These are phyloP conservation scores for Fraxinus pennsylvanica DNA, from an alignment of 257 asterid genomes.

Conservation along the genomic window DNA sequence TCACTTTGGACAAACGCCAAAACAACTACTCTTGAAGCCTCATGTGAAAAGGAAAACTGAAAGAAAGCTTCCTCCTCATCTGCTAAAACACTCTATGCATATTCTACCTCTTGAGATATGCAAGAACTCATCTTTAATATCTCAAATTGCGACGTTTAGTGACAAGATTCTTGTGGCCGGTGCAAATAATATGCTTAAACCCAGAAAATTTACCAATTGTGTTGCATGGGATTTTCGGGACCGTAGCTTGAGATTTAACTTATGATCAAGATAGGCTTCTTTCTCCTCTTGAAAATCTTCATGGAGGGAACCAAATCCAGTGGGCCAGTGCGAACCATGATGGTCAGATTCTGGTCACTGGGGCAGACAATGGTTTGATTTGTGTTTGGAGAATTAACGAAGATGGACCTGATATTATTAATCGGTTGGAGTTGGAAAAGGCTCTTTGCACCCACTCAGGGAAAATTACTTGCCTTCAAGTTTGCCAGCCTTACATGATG, in stretches of 20 bases:
- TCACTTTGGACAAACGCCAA: constrained; percentile 98
- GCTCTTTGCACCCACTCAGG: constrained; percentile 85
- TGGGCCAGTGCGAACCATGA: constrained; percentile 85
- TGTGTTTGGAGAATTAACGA: constrained; percentile 79
- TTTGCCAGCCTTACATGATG: constrained; percentile 98
- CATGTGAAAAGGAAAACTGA: constrained; percentile 89
- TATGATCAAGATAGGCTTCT: constrained; percentile 92
- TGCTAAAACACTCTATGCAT: constrained; percentile 61
- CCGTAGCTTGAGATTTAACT: constrained; percentile 76
- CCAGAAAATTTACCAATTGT: constrained; percentile 68
- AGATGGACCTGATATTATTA: constrained; percentile 75
- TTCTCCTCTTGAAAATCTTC: constrained; percentile 91
- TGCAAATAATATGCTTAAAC: constrained; percentile 70
- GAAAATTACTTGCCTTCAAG: constrained; percentile 78
- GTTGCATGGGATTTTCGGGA: constrained; percentile 98
- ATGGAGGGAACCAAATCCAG: constrained; percentile 91
- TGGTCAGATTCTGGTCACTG: constrained; percentile 81
- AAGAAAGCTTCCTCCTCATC: constrained; percentile 72
- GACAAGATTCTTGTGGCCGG: constrained; percentile 88
- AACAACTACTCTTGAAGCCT: constrained; percentile 83
- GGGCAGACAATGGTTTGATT: constrained; percentile 85
- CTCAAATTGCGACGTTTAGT: constrained; percentile 64
- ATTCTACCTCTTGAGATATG: constrained; percentile 82
- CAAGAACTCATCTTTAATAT: constrained; percentile 67
- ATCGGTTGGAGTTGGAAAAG: constrained; percentile 63